Percentiles rank a stretch among this genome's conserved stretches.
Conservation (phyloP, 352 stramenopile species). For the Phytophthora foliorum region DNA sequence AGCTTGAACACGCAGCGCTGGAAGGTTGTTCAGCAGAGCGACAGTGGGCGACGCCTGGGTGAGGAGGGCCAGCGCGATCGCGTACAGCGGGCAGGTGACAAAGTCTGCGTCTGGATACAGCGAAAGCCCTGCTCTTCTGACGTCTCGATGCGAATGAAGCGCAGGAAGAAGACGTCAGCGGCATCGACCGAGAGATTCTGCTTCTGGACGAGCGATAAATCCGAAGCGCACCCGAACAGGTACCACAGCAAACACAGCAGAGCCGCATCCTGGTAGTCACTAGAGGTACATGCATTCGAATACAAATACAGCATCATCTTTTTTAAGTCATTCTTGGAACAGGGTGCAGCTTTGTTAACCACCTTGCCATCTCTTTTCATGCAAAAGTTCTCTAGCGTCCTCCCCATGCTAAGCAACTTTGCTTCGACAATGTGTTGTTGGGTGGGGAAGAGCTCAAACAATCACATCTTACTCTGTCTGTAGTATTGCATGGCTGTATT, state of each 20-base stretch:
- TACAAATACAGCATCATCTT: constrained; percentile 22
- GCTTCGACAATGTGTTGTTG: no score
- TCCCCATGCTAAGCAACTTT: constrained; percentile 22
- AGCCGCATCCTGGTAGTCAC: constrained; percentile 30
- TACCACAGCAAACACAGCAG: constrained; percentile 32
- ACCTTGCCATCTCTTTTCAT: constrained; percentile 8
- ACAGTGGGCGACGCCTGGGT: neutral
- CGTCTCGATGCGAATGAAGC: constrained; percentile 41
- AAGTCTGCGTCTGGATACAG: constrained; percentile 36
- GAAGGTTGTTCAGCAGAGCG: no score
- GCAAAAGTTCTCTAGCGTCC: constrained; percentile 13
- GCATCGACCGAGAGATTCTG: constrained; percentile 29
- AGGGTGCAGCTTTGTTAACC: constrained; percentile 16
- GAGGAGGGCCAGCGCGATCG: constrained; percentile 17
- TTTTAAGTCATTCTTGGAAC: constrained; percentile 10
- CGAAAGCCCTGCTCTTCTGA: constrained; percentile 37
- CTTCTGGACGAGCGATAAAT: no score
- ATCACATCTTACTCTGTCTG: no score
- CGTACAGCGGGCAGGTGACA: constrained; percentile 26
- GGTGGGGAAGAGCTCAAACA: no score
- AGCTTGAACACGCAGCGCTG: no score
- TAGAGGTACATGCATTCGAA: constrained; percentile 8
- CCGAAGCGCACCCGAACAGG: no score
- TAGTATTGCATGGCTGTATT: no score
- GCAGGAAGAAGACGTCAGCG: constrained; percentile 16